Percentiles rank a stretch among this genome's conserved stretches.
These are phyloP conservation scores for Aspergillus tubingensis DNA, from an alignment of 2,329 filamentous ascomycete species.

Conservation along the genomic window DNA sequence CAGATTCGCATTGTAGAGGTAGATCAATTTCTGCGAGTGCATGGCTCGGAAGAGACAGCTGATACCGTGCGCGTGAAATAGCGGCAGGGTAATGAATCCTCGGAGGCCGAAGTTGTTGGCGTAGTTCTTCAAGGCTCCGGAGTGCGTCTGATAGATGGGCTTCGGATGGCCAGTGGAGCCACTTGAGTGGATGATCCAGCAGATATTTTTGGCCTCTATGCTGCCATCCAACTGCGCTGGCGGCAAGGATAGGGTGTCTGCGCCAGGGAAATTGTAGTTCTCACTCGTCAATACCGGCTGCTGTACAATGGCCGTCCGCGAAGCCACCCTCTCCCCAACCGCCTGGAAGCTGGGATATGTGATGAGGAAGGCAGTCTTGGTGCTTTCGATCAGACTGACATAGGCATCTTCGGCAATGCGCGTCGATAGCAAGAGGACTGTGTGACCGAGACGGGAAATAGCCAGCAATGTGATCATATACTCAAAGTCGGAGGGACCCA, in stretches of 20 bases:
- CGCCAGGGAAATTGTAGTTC: constrained; percentile 3
- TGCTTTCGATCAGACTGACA: constrained; percentile 23
- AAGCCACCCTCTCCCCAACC: constrained; percentile 25
- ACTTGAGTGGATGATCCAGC: constrained; percentile 52
- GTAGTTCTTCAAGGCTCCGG: constrained; percentile 53
- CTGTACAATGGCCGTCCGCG: constrained; percentile 21
- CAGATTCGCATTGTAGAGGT: constrained; percentile 57
- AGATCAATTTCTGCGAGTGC: constrained; percentile 52
- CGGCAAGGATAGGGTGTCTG: background rate
- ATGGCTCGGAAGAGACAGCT: constrained; percentile 58
- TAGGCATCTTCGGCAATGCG: constrained; percentile 26
- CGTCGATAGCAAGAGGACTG: constrained; percentile 28
- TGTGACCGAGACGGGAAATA: constrained; percentile 25
- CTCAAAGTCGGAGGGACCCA: constrained; percentile 28
- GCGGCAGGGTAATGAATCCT: constrained; percentile 57
- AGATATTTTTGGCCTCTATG: constrained; percentile 36
- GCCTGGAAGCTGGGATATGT: constrained; percentile 19
- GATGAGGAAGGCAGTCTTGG: constrained; percentile 24
- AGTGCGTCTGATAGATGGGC: constrained; percentile 61
- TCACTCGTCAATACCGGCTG: constrained; percentile 17
- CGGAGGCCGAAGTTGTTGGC: constrained; percentile 47
- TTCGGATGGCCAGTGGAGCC: constrained; percentile 66
- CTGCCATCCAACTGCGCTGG: constrained; percentile 23
- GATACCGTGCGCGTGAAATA: constrained; percentile 63
- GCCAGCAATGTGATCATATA: constrained; percentile 27